A percentile compares a stretch with the other conserved stretches of the same genome.
phyloP scores from a whole-genome alignment of 2,329 filamentous ascomycete genomes.

The Fusarium avenaceum region DNA sequence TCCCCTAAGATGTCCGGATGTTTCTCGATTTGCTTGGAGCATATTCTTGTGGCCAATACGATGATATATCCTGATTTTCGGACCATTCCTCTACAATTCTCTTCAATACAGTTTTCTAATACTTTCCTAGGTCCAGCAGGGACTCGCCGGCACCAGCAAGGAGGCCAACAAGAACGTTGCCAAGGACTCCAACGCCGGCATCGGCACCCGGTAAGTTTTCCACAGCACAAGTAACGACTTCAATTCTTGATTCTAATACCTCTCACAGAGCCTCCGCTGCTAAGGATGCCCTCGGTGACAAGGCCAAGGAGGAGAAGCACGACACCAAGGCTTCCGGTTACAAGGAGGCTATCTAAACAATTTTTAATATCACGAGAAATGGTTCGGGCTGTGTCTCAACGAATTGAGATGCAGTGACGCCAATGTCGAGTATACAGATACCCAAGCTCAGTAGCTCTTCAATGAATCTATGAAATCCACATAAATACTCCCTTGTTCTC shows the following conservation, averaged over 20 bases:
- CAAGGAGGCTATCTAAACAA: conserved; percentile 57
- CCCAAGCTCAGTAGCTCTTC: conserved; percentile 43
- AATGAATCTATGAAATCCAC: conserved; percentile 33
- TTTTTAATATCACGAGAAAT: conserved; percentile 2
- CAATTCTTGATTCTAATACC: background rate
- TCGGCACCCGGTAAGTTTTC: conserved; percentile 65
- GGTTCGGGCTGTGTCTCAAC: too few species aligned
- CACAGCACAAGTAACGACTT: too few species aligned
- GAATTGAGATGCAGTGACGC: too few species aligned
- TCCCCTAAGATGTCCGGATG: background rate
- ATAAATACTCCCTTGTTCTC: too few species aligned
- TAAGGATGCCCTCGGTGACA: conserved; percentile 64
- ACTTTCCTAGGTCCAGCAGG: conserved; percentile 64
- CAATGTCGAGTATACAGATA: conserved; percentile 44
- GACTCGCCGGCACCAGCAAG: conserved; percentile 70
- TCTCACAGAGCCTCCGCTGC: conserved; percentile 60
- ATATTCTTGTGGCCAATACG: too few species aligned
- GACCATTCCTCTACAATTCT: too few species aligned
- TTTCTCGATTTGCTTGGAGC: background rate
- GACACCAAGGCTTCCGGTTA: conserved; percentile 57
- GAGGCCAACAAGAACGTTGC: conserved; percentile 78
- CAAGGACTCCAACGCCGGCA: conserved; percentile 68
- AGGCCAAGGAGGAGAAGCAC: conserved; percentile 59
- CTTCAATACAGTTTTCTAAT: too few species aligned
- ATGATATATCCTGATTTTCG: too few species aligned